Evolutionary conservation across 2,329 filamentous ascomycete genomes (phyloP).

Genomic region (Aureobasidium subglaciale): DNA sequence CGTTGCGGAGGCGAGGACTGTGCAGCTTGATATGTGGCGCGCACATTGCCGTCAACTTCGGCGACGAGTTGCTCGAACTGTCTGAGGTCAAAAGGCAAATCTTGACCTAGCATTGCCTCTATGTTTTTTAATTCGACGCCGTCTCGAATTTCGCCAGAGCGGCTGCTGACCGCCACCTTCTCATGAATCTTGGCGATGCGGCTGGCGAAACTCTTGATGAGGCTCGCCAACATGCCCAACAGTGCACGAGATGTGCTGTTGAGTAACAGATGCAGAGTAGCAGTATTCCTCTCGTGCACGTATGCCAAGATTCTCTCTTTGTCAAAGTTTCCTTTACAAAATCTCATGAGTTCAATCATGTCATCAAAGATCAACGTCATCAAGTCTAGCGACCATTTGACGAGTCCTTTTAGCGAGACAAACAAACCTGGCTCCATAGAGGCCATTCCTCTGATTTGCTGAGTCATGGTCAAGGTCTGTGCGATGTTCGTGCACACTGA

Average conservation of each 20-base stretch:
- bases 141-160: background rate
- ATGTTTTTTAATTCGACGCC: background rate
- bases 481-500: slow-evolving; percentile 42
- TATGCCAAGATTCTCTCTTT: background rate
- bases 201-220: slow-evolving; percentile 38
- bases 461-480: slow-evolving; percentile 21
- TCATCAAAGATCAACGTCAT: slow-evolving; percentile 50
- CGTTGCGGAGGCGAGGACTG: slow-evolving; percentile 35
- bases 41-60: slow-evolving; percentile 61
- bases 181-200: slow-evolving; percentile 2
- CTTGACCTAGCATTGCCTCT: slow-evolving; percentile 33
- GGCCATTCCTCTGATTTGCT: slow-evolving; percentile 16
- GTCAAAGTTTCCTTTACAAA: slow-evolving; percentile 1
- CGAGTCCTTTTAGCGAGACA: slow-evolving; percentile 63
- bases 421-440: slow-evolving; percentile 53
- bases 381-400: slow-evolving; percentile 69
- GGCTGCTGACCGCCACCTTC: slow-evolving; percentile 28
- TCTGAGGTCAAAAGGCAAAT: slow-evolving; percentile 39
- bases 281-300: slow-evolving; percentile 19
- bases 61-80: slow-evolving; percentile 42
- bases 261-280: slow-evolving; percentile 50
- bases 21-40: slow-evolving; percentile 45
- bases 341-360: slow-evolving; percentile 30
- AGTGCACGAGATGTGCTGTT: slow-evolving; percentile 69
- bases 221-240: slow-evolving; percentile 60